These are phyloP conservation scores for Acanthamoeba triangularis DNA, from an alignment of 208 protist species.

Conservation along the genomic window DNA sequence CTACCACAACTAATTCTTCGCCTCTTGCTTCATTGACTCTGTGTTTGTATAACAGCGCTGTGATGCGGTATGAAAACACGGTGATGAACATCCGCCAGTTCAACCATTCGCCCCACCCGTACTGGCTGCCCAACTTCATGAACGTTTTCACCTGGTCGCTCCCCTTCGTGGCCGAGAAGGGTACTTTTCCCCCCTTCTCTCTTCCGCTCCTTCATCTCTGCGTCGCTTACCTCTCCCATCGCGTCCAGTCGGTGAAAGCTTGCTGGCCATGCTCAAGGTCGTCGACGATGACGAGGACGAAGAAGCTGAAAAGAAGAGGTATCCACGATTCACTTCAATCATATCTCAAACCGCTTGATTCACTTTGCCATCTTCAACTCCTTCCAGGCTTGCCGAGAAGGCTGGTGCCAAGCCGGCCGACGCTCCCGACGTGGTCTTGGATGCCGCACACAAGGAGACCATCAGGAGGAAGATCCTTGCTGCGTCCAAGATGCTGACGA, in stretches of 20 bases:
- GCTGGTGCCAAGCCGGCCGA: no score
- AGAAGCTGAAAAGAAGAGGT: conserved; percentile 62
- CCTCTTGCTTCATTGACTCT: background rate
- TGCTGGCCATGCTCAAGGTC: conserved; percentile 92
- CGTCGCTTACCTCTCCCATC: background rate
- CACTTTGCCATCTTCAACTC: background rate
- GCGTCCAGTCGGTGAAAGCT: conserved; percentile 92
- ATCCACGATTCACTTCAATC: background rate
- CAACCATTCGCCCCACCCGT: conserved; percentile 96
- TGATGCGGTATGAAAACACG: conserved; percentile 95
- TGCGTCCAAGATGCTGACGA: conserved; percentile 18
- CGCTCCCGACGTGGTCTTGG: conserved; percentile 4
- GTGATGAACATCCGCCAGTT: conserved; percentile 99
- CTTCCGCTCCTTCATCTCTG: background rate
- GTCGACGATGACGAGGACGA: conserved; percentile 90
- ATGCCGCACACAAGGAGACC: conserved; percentile 82
- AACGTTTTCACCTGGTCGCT: conserved; percentile 98
- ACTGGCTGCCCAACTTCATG: conserved; percentile 99
- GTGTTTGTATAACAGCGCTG: background rate
- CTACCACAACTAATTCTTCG: background rate
- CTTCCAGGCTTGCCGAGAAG: conserved; percentile 37
- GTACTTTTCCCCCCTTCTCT: background rate
- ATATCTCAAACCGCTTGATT: background rate
- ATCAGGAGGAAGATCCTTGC: conserved; percentile 90
- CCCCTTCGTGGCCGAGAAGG: conserved; percentile 98